phyloP scores from a whole-genome alignment of 2,329 filamentous ascomycete genomes.

The Cladosporium sp. region DNA sequence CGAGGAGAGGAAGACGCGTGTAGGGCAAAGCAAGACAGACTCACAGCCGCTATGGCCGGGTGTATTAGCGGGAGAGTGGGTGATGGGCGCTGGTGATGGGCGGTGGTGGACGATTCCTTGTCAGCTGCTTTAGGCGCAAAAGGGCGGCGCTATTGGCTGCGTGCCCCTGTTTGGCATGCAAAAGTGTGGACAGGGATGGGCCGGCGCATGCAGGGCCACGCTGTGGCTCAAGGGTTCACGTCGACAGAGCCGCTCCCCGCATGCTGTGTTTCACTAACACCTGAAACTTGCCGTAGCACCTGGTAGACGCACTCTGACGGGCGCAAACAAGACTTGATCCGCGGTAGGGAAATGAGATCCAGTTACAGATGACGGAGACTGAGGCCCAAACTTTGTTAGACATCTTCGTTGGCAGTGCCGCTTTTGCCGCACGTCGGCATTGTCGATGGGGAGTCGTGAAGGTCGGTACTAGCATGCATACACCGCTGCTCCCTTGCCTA shows the following conservation, averaged over 20 bases:
- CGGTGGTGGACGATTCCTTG: neutral
- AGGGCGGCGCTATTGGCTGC: constrained; percentile 1
- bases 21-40: too few species aligned
- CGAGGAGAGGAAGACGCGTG: neutral
- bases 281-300: neutral
- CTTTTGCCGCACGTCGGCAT: too few species aligned
- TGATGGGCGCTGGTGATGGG: neutral
- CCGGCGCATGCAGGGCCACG: constrained; percentile 1
- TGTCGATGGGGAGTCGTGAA: neutral
- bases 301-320: neutral
- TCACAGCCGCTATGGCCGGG: too few species aligned
- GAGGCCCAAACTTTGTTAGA: neutral
- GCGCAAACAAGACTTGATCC: constrained; percentile 9
- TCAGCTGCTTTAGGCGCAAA: constrained; percentile 8
- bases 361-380: neutral
- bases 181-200: constrained; percentile 4
- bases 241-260: neutral
- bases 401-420: too few species aligned
- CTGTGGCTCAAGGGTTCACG: neutral
- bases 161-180: constrained; percentile 13
- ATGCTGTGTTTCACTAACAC: constrained; percentile 1
- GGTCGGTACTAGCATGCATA: neutral
- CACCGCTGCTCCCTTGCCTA: too few species aligned
- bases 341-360: constrained; percentile 7
- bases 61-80: neutral